Evolutionary conservation across 805 yeast species (phyloP).

Genomic region (Lipomyces sp.): DNA sequence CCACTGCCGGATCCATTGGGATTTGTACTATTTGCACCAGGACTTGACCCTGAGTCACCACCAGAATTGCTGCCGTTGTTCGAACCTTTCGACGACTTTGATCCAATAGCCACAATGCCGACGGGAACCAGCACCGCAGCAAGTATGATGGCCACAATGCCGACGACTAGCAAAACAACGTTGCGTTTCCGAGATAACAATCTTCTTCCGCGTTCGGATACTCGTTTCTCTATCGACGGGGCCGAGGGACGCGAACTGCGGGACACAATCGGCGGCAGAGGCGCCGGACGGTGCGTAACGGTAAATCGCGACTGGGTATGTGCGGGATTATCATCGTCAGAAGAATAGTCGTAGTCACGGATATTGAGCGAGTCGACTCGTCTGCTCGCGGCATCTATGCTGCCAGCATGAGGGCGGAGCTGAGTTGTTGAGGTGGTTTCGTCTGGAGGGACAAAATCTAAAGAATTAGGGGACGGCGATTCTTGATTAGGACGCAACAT

Average conservation of each 20-base stretch:
- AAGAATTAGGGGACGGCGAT: not conserved
- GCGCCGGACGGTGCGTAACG: not conserved
- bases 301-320: constrained; percentile 6
- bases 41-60: not conserved
- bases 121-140: constrained; percentile 43
- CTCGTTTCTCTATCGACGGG: not conserved
- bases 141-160: constrained; percentile 33
- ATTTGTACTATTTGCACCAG: constrained; percentile 2
- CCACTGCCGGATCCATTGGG: constrained; percentile 14
- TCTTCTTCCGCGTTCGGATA: not conserved
- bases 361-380: not conserved
- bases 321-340: constrained; percentile 2
- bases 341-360: not conserved
- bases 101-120: constrained; percentile 41
- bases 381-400: not conserved
- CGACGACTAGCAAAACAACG: constrained; percentile 14
- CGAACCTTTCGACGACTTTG: constrained; percentile 8
- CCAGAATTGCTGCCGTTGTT: not conserved
- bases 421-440: constrained; percentile 7
- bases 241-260: not conserved
- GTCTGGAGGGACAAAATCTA: not conserved
- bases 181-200: constrained; percentile 11
- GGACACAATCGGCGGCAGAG: not conserved
- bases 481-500: not conserved
- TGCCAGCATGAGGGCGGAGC: not conserved